Evolutionary conservation across 2,329 filamentous ascomycete genomes (phyloP).

Genomic region (Ophiostoma pallidulum): DNA sequence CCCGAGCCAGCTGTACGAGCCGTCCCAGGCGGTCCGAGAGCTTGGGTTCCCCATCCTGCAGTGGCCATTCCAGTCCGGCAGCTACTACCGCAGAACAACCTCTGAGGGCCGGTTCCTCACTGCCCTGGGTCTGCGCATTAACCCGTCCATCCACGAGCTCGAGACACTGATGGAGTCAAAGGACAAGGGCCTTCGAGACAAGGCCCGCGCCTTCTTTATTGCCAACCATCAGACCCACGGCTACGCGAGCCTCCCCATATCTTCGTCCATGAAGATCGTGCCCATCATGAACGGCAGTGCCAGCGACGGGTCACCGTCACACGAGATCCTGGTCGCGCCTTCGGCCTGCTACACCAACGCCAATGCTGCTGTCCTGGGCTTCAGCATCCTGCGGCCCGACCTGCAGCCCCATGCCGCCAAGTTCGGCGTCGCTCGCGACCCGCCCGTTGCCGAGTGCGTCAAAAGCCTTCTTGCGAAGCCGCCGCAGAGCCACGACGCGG

Average conservation of each 20-base stretch:
- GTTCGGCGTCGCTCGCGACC: constrained; percentile 78
- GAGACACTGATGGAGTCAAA: constrained; percentile 65
- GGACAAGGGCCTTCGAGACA: constrained; percentile 49
- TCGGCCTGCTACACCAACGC: constrained; percentile 76
- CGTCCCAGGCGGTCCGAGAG: constrained; percentile 57
- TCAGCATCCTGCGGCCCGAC: constrained; percentile 64
- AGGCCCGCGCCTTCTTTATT: constrained; percentile 73
- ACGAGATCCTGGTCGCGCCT: constrained; percentile 57
- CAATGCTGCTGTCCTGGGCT: constrained; percentile 66
- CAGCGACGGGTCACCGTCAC: constrained; percentile 27
- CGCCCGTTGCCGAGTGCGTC: constrained; percentile 67
- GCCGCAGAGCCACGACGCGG: constrained; percentile 56
- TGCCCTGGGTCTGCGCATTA: constrained; percentile 61
- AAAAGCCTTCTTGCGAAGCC: constrained; percentile 62
- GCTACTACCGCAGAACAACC: constrained; percentile 55
- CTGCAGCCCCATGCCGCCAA: constrained; percentile 72
- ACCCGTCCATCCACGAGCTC: constrained; percentile 64
- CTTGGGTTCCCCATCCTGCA: constrained; percentile 68
- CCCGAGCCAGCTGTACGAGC: constrained; percentile 73
- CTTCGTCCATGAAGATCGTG: constrained; percentile 51
- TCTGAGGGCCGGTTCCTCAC: constrained; percentile 67
- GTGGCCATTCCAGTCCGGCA: constrained; percentile 62
- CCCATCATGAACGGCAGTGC: constrained; percentile 56
- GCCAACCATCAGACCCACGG: constrained; percentile 67
- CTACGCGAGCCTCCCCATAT: constrained; percentile 58